phyloP scores from a whole-genome alignment of 2,329 filamentous ascomycete species.

The Ceratocystis smalleyi region DNA sequence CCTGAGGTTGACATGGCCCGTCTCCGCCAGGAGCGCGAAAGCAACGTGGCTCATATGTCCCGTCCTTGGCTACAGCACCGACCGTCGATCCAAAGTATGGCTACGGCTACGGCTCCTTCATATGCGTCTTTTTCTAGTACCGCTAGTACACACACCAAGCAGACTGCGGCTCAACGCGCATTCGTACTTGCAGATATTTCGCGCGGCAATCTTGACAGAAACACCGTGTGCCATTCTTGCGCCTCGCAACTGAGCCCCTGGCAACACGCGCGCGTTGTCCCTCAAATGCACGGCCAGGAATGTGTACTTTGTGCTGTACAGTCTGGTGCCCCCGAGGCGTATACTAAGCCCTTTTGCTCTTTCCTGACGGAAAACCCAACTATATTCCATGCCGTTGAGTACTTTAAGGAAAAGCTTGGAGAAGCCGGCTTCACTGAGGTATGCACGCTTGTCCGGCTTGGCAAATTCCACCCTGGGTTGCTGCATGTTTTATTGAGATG shows the following conservation, averaged over 20 bases:
- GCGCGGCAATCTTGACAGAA: background rate
- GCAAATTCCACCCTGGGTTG: no score
- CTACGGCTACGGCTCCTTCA: constrained; percentile 17
- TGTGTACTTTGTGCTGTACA: constrained; percentile 28
- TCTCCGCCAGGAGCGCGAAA: background rate
- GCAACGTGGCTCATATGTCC: background rate
- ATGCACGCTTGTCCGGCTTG: constrained; percentile 18
- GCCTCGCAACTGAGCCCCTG: constrained; percentile 16
- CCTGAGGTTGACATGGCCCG: constrained; percentile 4
- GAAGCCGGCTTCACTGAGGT: constrained; percentile 60
- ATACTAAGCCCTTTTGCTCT: constrained; percentile 69
- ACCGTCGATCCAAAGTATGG: constrained; percentile 2
- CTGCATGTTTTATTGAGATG: background rate
- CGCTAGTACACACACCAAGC: background rate
- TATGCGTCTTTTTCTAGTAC: background rate
- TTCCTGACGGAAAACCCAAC: constrained; percentile 87
- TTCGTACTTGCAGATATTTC: constrained; percentile 16
- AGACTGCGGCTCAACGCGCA: constrained; percentile 11
- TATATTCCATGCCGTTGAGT: constrained; percentile 74
- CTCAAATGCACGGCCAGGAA: constrained; percentile 16
- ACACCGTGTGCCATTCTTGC: constrained; percentile 18
- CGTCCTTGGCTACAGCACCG: constrained; percentile 7
- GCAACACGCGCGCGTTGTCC: constrained; percentile 15
- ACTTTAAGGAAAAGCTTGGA: constrained; percentile 58
- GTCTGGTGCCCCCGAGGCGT: constrained; percentile 42